Conservation (phyloP, 2,329 filamentous ascomycete genomes). For the Lasiodiplodia theobromae region DNA sequence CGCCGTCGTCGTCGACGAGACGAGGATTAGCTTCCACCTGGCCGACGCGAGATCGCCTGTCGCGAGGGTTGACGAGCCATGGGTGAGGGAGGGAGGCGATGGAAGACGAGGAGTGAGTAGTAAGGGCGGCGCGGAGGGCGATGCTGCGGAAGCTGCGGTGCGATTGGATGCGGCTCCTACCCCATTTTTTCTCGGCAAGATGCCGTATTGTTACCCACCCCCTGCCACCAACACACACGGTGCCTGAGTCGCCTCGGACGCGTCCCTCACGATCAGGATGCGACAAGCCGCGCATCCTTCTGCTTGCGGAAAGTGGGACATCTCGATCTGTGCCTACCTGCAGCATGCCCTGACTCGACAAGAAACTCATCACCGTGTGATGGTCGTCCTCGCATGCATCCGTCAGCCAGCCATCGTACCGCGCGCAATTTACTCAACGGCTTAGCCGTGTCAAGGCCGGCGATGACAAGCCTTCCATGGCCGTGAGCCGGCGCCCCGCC, state of each 20-base stretch:
- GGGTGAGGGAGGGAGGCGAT: background rate
- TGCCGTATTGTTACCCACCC: conserved; percentile 3
- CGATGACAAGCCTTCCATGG: background rate
- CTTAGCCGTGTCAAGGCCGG: background rate
- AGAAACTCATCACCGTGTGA: background rate
- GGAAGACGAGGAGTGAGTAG: no score
- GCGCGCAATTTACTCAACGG: background rate
- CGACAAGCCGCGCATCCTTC: conserved; percentile 3
- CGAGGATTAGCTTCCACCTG: background rate
- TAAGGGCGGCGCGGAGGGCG: background rate
- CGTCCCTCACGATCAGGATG: conserved; percentile 6
- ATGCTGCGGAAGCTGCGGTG: background rate
- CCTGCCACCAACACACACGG: background rate
- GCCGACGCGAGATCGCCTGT: background rate
- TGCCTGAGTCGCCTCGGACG: background rate
- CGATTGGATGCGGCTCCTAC: background rate
- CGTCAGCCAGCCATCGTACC: background rate
- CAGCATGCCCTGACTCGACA: conserved; percentile 3
- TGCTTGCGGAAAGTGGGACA: background rate
- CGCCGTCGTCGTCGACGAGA: background rate
- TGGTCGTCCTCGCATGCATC: background rate
- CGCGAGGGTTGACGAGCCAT: background rate
- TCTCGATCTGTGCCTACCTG: background rate
- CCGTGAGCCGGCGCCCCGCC: background rate
- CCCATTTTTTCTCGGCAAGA: background rate